Conservation (phyloP, 805 yeast species). For the Cephaloascus fragrans region DNA sequence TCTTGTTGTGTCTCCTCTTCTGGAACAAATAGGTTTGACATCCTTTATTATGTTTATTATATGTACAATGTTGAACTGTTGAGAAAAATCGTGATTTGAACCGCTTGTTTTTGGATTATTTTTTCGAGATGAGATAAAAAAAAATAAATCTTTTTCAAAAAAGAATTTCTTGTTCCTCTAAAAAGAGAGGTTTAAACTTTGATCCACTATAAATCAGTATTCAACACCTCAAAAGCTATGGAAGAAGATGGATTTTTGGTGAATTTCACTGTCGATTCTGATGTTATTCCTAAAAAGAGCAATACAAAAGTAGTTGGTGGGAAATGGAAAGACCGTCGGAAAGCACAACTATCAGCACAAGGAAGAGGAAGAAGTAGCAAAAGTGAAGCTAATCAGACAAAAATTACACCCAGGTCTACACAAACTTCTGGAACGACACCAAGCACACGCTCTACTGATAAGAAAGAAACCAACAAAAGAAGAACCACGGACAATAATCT, state of each 20-base stretch:
- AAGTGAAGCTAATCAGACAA: constrained; percentile 6
- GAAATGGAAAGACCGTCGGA: constrained; percentile 74
- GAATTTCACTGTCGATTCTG: constrained; percentile 52
- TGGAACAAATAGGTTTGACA: background rate
- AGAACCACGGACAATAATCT: constrained; percentile 7
- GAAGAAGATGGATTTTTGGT: constrained; percentile 66
- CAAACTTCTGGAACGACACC: constrained; percentile 10
- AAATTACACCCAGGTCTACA: constrained; percentile 1
- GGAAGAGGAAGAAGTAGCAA: constrained; percentile 23
- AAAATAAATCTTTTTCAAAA: too few relatives aligned
- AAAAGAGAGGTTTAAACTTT: background rate
- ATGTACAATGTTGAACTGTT: too few relatives aligned
- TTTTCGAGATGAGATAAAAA: background rate
- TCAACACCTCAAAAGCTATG: background rate
- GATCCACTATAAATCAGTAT: background rate
- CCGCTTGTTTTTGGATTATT: too few relatives aligned
- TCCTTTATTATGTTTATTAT: background rate
- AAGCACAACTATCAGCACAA: constrained; percentile 38
- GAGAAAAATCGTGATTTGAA: too few relatives aligned
- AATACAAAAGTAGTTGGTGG: constrained; percentile 54
- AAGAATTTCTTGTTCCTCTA: too few relatives aligned
- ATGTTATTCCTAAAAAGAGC: constrained; percentile 11
- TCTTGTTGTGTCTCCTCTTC: background rate
- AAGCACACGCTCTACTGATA: constrained; percentile 4
- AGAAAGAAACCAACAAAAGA: constrained; percentile 7